These are phyloP conservation scores for Pelargonium nanum DNA, from an alignment of 345 rosid genomes.

Conservation along the genomic window DNA sequence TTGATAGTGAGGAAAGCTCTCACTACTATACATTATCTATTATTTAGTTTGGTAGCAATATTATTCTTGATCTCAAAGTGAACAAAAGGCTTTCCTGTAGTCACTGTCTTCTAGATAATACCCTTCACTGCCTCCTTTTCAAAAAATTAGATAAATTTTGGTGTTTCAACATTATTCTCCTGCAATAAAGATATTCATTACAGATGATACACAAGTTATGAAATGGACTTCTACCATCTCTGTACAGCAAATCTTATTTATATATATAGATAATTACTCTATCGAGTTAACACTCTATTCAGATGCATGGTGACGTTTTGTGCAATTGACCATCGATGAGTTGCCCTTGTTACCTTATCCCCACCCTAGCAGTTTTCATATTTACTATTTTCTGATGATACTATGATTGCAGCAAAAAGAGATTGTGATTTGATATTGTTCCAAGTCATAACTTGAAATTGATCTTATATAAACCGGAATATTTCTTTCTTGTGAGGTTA, in stretches of 20 bases:
- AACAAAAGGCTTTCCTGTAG: background rate
- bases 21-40: background rate
- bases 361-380: background rate
- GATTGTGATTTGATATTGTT: no score
- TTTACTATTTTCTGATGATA: background rate
- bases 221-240: no score
- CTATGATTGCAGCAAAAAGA: no score
- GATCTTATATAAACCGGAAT: background rate
- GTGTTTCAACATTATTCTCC: background rate
- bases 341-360: no score
- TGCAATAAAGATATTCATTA: background rate
- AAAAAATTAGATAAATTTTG: background rate
- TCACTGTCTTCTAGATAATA: background rate
- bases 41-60: background rate
- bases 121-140: background rate
- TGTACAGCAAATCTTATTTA: no score
- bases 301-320: no score
- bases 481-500: background rate
- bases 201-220: background rate
- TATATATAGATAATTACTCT: no score
- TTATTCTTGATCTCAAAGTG: background rate
- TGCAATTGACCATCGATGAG: no score
- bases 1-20: background rate
- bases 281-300: no score
- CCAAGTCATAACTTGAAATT: background rate